phyloP scores from a whole-genome alignment of 495 filamentous ascomycete genomes.

The Tuber melanosporum region DNA sequence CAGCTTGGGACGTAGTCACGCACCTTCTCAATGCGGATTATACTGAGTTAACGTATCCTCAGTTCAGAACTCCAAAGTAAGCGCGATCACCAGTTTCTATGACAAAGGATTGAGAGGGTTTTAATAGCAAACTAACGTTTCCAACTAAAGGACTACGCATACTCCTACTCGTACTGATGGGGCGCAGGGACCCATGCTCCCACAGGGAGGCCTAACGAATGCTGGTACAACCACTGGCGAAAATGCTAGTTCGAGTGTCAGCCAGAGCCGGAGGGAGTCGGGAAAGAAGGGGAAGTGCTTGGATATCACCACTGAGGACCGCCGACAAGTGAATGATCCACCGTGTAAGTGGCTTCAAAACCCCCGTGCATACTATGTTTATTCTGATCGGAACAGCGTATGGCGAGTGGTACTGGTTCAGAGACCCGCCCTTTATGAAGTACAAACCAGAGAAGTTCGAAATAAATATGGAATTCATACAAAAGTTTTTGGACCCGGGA shows the following conservation, averaged over 20 bases:
- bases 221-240: not conserved
- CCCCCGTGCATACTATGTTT: not conserved
- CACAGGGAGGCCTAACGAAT: not conserved
- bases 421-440: too few relatives aligned
- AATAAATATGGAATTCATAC: not conserved
- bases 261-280: not conserved
- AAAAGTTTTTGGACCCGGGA: not conserved
- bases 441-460: not conserved
- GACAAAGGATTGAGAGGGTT: too few relatives aligned
- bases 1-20: too few relatives aligned
- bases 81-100: too few relatives aligned
- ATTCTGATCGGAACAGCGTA: not conserved
- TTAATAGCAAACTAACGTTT: not conserved
- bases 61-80: too few relatives aligned
- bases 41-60: too few relatives aligned
- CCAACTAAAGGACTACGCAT: not conserved
- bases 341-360: not conserved
- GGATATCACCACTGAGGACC: not conserved
- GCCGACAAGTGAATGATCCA: not conserved
- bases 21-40: too few relatives aligned
- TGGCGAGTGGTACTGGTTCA: too few relatives aligned
- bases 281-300: not conserved
- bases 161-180: not conserved
- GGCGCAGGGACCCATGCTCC: not conserved
- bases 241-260: not conserved